Conservation (phyloP, 2,329 filamentous ascomycete species). For the Colletotrichum tofieldiae region DNA sequence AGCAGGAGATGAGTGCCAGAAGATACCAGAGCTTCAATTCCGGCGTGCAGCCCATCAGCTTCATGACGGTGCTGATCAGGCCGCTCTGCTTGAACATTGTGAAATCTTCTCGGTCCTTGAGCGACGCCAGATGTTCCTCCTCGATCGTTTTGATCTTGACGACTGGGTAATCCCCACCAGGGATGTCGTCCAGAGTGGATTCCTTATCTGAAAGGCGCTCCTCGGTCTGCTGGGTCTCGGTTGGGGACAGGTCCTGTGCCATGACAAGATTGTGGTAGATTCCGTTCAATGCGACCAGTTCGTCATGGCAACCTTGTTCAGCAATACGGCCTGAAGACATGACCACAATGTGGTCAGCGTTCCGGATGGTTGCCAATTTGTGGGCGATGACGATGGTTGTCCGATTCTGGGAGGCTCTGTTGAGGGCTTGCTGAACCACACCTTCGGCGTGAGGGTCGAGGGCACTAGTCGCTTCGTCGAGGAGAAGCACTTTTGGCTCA, state of each 20-base stretch:
- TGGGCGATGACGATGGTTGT: conserved; percentile 78
- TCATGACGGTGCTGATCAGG: conserved; percentile 12
- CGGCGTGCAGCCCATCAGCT: conserved; percentile 13
- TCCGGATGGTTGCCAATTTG: conserved; percentile 60
- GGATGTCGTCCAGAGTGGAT: background rate
- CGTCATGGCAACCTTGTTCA: conserved; percentile 50
- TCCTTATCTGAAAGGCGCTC: background rate
- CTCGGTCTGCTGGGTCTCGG: background rate
- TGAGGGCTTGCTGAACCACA: conserved; percentile 69
- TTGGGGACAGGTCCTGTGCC: conserved; percentile 46
- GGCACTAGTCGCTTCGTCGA: conserved; percentile 78
- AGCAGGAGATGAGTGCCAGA: background rate
- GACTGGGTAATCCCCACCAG: background rate
- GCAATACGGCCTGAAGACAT: conserved; percentile 49
- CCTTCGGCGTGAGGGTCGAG: conserved; percentile 59
- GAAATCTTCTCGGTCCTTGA: conserved; percentile 20
- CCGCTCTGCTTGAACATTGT: background rate
- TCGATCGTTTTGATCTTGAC: background rate
- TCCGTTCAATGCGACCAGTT: conserved; percentile 37
- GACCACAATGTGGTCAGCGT: conserved; percentile 53
- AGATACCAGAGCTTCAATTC: conserved; percentile 9
- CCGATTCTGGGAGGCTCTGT: conserved; percentile 66
- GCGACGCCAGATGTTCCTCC: background rate
- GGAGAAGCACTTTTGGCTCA: conserved; percentile 72
- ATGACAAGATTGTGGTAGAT: conserved; percentile 46